phyloP scores from a whole-genome alignment of 345 rosid genomes.

The Linum usitatissimum region DNA sequence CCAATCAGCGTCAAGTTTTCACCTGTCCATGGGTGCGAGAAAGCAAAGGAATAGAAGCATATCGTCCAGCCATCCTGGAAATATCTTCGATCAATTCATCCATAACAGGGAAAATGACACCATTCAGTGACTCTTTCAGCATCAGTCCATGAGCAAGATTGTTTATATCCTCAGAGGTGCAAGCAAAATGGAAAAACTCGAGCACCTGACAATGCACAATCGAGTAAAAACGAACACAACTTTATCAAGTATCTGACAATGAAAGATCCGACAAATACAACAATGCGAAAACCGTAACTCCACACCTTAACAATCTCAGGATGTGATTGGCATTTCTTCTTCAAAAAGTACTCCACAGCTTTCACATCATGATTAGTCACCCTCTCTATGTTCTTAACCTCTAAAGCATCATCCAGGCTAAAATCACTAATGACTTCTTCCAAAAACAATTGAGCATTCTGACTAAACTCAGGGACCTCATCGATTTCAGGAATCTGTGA shows the following conservation, averaged over 20 bases:
- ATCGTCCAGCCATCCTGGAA: slow-evolving; percentile 48
- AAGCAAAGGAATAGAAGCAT: slow-evolving; percentile 74
- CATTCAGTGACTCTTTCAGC: slow-evolving; percentile 60
- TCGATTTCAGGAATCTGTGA: slow-evolving; percentile 59
- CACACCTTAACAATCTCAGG: slow-evolving; percentile 79
- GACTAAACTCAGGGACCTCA: slow-evolving; percentile 78
- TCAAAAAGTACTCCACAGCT: slow-evolving; percentile 89
- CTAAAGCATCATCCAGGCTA: slow-evolving; percentile 59
- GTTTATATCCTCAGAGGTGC: slow-evolving; percentile 94
- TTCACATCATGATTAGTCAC: slow-evolving; percentile 92
- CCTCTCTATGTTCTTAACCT: slow-evolving; percentile 69
- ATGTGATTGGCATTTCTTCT: slow-evolving; percentile 68
- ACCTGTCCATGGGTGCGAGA: slow-evolving; percentile 99
- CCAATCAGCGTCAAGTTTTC: slow-evolving; percentile 7
- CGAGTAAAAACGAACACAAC: slow-evolving; percentile 1
- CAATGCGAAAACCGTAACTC: neutral
- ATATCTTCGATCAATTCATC: slow-evolving; percentile 54
- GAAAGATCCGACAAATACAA: neutral
- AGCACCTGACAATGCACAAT: slow-evolving; percentile 44
- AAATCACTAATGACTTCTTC: slow-evolving; percentile 58
- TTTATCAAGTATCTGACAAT: neutral
- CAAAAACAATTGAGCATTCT: slow-evolving; percentile 51
- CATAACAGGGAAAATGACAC: slow-evolving; percentile 61
- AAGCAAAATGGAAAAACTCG: slow-evolving; percentile 94
- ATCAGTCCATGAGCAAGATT: slow-evolving; percentile 87